These are phyloP conservation scores for Lepidium didymum DNA, from an alignment of 345 rosid genomes.

Conservation along the genomic window DNA sequence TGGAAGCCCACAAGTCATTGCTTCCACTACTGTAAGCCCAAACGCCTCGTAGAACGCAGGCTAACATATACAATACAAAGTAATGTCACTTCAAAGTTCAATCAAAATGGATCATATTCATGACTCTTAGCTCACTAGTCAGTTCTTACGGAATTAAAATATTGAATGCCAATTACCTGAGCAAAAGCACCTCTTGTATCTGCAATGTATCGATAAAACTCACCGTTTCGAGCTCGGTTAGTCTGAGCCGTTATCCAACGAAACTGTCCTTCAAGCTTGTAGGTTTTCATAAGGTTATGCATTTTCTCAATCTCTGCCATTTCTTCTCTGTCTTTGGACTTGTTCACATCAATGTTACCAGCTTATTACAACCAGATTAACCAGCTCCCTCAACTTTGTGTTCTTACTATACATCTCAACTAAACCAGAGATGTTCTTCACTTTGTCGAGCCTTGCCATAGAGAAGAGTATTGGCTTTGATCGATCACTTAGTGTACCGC, in stretches of 20 bases:
- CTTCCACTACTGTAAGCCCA: constrained; percentile 95
- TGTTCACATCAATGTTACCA: constrained; percentile 71
- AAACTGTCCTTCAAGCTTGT: constrained; percentile 73
- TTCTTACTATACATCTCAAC: constrained; percentile 79
- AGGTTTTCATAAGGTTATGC: constrained; percentile 57
- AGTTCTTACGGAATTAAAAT: neutral
- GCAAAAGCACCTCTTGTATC: constrained; percentile 87
- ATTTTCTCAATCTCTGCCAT: constrained; percentile 88
- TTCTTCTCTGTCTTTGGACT: constrained; percentile 92
- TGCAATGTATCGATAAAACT: constrained; percentile 85
- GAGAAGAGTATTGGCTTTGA: constrained; percentile 89
- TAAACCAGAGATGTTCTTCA: constrained; percentile 86
- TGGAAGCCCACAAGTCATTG: constrained; percentile 98
- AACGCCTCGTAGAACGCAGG: constrained; percentile 99
- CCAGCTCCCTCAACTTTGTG: constrained; percentile 67
- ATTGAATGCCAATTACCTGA: constrained; percentile 42
- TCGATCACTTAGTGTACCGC: constrained; percentile 66
- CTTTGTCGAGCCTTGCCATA: constrained; percentile 94
- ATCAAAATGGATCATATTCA: neutral
- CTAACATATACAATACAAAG: constrained; percentile 31
- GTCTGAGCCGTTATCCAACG: constrained; percentile 93
- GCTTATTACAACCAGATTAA: constrained; percentile 83
- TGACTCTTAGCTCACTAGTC: neutral
- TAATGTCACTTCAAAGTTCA: neutral
- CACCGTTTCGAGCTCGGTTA: constrained; percentile 93